A percentile compares a stretch with the other conserved stretches of the same genome.
These are phyloP conservation scores for Acanthamoeba royreba DNA, from an alignment of 208 protist genomes.

Conservation along the genomic window DNA sequence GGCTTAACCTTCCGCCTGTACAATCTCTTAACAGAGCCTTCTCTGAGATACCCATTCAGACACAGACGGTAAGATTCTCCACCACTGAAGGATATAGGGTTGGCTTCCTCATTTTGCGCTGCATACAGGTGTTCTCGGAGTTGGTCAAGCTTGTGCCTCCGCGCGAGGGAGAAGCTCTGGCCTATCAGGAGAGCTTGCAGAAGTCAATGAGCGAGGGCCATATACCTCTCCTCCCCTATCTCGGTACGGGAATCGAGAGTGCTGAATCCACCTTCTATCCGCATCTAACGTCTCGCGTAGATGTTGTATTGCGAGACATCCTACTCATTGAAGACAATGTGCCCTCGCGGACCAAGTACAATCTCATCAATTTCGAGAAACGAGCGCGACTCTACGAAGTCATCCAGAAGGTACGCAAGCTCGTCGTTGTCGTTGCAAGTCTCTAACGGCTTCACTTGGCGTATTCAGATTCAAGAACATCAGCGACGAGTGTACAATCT, in stretches of 20 bases:
- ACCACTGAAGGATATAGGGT: neutral
- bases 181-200: neutral
- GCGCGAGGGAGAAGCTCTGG: neutral
- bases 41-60: neutral
- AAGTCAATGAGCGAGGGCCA: neutral
- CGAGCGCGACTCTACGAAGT: constrained; percentile 57
- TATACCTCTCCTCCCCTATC: neutral
- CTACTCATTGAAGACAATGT: neutral
- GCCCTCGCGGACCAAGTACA: neutral
- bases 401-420: constrained; percentile 40
- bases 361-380: constrained; percentile 72
- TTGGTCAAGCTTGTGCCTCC: neutral
- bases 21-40: neutral
- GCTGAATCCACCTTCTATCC: neutral
- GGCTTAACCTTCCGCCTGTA: neutral
- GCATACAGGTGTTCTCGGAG: neutral
- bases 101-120: neutral
- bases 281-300: neutral
- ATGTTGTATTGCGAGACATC: neutral
- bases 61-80: neutral
- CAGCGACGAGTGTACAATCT: neutral
- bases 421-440: neutral
- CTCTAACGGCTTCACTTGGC: neutral
- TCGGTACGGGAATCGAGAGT: neutral
- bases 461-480: neutral